phyloP scores from a whole-genome alignment of 2,329 filamentous ascomycete genomes.

The Setomelanomma holmii region DNA sequence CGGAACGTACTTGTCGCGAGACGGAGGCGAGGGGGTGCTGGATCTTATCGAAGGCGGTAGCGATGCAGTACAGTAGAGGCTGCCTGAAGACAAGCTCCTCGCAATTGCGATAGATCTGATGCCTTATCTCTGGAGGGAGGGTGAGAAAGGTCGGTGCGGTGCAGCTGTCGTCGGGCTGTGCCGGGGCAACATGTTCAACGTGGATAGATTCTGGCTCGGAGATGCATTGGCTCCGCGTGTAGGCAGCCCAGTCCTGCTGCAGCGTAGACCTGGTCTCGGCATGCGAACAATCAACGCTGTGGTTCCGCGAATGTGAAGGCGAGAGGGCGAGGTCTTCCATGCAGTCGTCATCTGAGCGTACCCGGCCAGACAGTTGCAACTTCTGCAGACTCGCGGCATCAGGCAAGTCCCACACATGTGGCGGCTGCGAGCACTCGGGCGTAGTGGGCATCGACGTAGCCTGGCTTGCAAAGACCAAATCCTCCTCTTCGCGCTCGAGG shows the following conservation, averaged over 20 bases:
- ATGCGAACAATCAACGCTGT: constrained; percentile 26
- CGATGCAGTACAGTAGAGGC: constrained; percentile 51
- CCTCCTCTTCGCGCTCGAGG: constrained; percentile 25
- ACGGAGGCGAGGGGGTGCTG: constrained; percentile 48
- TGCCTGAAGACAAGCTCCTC: constrained; percentile 44
- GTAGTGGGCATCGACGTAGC: constrained; percentile 30
- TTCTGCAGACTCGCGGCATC: constrained; percentile 29
- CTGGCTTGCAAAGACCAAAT: constrained; percentile 21
- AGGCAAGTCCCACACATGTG: constrained; percentile 23
- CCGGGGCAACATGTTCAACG: constrained; percentile 9
- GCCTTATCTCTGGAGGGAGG: constrained; percentile 46
- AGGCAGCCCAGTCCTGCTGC: constrained; percentile 29
- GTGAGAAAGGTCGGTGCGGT: constrained; percentile 40
- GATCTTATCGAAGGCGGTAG: constrained; percentile 45
- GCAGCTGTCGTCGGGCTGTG: constrained; percentile 8
- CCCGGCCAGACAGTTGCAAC: constrained; percentile 21
- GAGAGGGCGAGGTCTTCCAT: constrained; percentile 42
- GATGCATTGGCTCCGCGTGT: constrained; percentile 14
- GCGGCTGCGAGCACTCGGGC: constrained; percentile 25
- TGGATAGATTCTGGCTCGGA: constrained; percentile 18
- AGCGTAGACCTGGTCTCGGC: constrained; percentile 19
- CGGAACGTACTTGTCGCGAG: constrained; percentile 43
- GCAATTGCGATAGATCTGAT: constrained; percentile 47
- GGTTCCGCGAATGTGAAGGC: constrained; percentile 27
- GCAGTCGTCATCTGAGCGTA: constrained; percentile 28